Percentiles rank a stretch among this genome's conserved stretches.
Evolutionary conservation across 306 rosid species (phyloP).

Genomic region (Castanea crenata): DNA sequence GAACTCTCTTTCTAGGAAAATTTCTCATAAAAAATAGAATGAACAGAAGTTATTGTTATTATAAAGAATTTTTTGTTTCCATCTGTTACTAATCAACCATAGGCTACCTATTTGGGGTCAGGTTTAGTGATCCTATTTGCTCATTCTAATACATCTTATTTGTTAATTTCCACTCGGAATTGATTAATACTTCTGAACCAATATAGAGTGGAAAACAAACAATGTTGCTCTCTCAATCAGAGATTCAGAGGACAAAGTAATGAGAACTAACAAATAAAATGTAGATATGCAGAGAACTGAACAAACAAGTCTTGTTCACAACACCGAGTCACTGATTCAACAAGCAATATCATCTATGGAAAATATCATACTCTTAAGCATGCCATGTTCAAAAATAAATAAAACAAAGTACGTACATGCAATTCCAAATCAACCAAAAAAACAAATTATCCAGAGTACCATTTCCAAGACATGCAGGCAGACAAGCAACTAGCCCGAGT

Average conservation of each 20-base stretch:
- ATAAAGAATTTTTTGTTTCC: neutral
- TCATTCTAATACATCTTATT: neutral
- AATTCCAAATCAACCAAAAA: neutral
- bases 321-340: neutral
- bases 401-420: neutral
- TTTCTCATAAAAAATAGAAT: neutral
- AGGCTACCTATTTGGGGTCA: neutral
- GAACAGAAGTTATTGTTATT: neutral
- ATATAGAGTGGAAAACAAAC: neutral
- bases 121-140: neutral
- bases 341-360: neutral
- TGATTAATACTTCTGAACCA: neutral
- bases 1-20: neutral
- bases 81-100: neutral
- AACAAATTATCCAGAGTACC: neutral
- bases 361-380: neutral
- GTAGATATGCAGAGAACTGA: neutral
- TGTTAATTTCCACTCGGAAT: neutral
- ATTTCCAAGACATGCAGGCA: conserved; percentile 4
- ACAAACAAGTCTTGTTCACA: neutral
- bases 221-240: neutral
- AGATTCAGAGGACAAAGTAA: neutral
- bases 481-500: neutral
- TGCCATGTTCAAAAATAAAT: neutral
- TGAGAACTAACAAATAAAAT: neutral